phyloP scores from a whole-genome alignment of 179 eudicot species.

The Actinidia arguta region DNA sequence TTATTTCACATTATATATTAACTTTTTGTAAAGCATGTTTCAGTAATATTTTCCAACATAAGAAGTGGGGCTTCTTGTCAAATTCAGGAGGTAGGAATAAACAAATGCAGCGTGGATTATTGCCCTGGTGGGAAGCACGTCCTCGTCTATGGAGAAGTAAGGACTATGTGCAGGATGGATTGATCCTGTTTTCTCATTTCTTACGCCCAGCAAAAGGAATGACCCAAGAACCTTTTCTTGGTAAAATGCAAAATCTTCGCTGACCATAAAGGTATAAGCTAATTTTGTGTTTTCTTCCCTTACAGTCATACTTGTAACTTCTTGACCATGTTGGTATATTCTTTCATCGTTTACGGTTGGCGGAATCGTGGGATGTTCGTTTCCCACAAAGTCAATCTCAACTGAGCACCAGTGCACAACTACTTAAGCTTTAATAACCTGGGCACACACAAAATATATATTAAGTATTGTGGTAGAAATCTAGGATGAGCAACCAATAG shows the following conservation, averaged over 20 bases:
- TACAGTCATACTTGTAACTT: constrained; percentile 23
- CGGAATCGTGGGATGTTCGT: constrained; percentile 40
- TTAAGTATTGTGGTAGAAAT: too few species aligned
- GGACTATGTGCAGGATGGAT: constrained; percentile 44
- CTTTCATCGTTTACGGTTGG: constrained; percentile 44
- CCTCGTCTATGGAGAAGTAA: constrained; percentile 43
- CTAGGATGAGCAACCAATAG: too few species aligned
- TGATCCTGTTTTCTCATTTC: constrained; percentile 39
- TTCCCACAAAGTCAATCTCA: constrained; percentile 33
- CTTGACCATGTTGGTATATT: constrained; percentile 34
- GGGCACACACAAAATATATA: background rate
- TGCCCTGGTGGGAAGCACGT: constrained; percentile 48
- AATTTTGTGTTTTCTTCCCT: constrained; percentile 30
- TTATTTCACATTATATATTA: too few species aligned
- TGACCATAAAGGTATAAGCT: constrained; percentile 39
- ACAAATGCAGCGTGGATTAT: constrained; percentile 48
- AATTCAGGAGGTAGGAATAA: constrained; percentile 31
- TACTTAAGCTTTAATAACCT: constrained; percentile 45
- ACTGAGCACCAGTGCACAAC: constrained; percentile 42
- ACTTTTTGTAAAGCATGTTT: too few species aligned
- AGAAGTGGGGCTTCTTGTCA: background rate
- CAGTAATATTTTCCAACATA: background rate
- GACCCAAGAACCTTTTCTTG: constrained; percentile 36
- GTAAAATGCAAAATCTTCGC: constrained; percentile 55
- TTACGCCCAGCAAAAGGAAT: constrained; percentile 38